Evolutionary conservation across 257 asterid genomes (phyloP), one percentile per base, ranked within the genome.

Genomic region (Nicotiana paniculata): DNA sequence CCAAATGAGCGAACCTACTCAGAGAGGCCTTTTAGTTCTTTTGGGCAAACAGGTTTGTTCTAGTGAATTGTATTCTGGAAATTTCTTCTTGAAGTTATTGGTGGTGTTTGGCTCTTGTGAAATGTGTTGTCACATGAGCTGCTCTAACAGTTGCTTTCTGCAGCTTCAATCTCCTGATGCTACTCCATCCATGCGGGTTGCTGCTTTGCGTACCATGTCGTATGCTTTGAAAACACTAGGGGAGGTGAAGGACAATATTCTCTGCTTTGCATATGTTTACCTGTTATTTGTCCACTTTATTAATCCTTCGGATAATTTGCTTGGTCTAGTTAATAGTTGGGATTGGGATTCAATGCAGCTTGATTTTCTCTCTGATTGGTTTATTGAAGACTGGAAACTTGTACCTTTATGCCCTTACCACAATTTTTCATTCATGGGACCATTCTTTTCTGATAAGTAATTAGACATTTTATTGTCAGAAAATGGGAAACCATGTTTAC

Each of bases 1-100:
- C 88, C 98, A 93, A 88, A 93, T 96, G 99, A 91, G 93, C 35
- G 99, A 96, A 83, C 93, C 99, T 77, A 92, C 97, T 84, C 99
- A 96, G 90, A 91, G 98, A 86, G 90, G 93, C 89, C 91, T 94
- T 85, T 92, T 91, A 77, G 96, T 92, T 88, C 90, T 91, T 86
- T 91, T 96, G 78, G 93, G 96, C 83, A 90, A 93, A 83, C 98
- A 96, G 99, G 99, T 96, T 81, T 83, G 88, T 88, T 80, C 81
- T 81, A 83, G 43, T 81, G 78, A 81, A 85, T 86, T 85, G 83
- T 84, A 76, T 57, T 67, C 55, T 81, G 62, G 28, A 51, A 46
- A 6, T 12, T 24, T 74, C 30, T 16, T 48, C 61, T 48, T 74
- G 79, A 74, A 51, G 43, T 74, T 48, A 58, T 74, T 26, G 39